Evolutionary conservation across 2,329 filamentous ascomycete genomes (phyloP).

Genomic region (Cryphonectria nitschkei): DNA sequence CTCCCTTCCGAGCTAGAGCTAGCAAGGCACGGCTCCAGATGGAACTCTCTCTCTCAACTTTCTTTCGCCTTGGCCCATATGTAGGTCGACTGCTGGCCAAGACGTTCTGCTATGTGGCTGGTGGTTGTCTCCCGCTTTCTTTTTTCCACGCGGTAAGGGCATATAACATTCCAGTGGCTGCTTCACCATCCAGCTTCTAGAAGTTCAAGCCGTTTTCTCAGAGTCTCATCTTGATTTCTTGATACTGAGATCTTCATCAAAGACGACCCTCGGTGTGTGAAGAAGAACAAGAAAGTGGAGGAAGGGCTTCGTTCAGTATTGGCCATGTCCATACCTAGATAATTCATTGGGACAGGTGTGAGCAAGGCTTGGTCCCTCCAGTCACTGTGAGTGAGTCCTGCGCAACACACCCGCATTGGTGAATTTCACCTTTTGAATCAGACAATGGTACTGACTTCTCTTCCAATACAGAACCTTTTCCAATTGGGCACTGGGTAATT

Average conservation of each 20-base stretch:
- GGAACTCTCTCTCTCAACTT: neutral
- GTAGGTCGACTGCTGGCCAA: neutral
- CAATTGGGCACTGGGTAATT: constrained; percentile 13
- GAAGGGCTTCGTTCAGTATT: neutral
- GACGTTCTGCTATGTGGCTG: constrained; percentile 1
- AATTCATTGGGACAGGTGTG: neutral
- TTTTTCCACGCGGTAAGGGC: neutral
- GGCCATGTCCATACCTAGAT: neutral
- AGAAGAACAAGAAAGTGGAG: neutral
- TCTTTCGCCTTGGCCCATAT: neutral
- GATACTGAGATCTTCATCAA: neutral
- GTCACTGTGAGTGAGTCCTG: constrained; percentile 8
- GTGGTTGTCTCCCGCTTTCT: neutral
- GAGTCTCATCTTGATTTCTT: neutral
- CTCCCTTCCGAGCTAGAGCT: neutral
- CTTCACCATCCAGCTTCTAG: constrained; percentile 3
- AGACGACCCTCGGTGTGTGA: neutral
- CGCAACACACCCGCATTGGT: neutral
- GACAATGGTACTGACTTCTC: constrained; percentile 8
- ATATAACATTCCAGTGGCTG: constrained; percentile 17
- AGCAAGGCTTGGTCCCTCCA: neutral
- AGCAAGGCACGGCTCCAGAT: constrained; percentile 1
- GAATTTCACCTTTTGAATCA: neutral
- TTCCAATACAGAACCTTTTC: neutral
- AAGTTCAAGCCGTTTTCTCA: neutral